Percentiles rank a stretch among this genome's conserved stretches.
Conservation (phyloP, 2,329 filamentous ascomycete species). For the Botrytis sinoallii region DNA sequence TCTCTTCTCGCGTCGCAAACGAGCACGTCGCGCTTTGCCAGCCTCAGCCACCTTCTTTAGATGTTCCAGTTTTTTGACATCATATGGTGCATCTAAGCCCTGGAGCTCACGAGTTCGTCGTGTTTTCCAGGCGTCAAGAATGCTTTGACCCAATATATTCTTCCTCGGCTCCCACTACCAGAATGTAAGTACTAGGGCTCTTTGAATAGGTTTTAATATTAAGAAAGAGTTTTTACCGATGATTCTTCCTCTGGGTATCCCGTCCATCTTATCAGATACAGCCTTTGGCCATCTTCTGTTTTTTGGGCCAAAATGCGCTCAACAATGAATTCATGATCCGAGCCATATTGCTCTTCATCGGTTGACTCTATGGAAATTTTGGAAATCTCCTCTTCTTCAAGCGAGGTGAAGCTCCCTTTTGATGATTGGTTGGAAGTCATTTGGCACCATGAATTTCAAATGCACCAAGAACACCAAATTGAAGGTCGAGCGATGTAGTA, state of each 20-base stretch:
- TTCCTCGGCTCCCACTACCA: constrained; percentile 46
- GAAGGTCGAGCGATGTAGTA: neutral
- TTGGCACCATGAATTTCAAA: neutral
- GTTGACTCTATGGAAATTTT: constrained; percentile 57
- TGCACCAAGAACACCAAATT: neutral
- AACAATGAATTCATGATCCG: constrained; percentile 36
- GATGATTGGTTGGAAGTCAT: neutral
- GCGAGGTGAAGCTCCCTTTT: neutral
- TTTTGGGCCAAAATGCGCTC: constrained; percentile 52
- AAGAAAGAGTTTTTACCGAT: constrained; percentile 38
- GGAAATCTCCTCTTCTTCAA: constrained; percentile 53
- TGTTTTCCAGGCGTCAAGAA: constrained; percentile 39
- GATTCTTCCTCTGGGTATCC: constrained; percentile 55
- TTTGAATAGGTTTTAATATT: neutral
- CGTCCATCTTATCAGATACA: constrained; percentile 64
- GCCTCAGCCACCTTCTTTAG: constrained; percentile 12
- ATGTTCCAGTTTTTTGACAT: constrained; percentile 27
- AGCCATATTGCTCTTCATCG: constrained; percentile 20
- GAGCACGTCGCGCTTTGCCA: constrained; percentile 26
- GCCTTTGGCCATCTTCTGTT: constrained; percentile 35
- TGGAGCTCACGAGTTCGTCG: constrained; percentile 26
- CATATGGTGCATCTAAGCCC: constrained; percentile 27
- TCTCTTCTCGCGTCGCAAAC: constrained; percentile 28
- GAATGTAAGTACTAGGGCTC: neutral
- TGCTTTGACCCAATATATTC: constrained; percentile 40